Base-by-base conservation (phyloP, 139 green algal species). In the Pseudopediastrum boryanum region DNA sequence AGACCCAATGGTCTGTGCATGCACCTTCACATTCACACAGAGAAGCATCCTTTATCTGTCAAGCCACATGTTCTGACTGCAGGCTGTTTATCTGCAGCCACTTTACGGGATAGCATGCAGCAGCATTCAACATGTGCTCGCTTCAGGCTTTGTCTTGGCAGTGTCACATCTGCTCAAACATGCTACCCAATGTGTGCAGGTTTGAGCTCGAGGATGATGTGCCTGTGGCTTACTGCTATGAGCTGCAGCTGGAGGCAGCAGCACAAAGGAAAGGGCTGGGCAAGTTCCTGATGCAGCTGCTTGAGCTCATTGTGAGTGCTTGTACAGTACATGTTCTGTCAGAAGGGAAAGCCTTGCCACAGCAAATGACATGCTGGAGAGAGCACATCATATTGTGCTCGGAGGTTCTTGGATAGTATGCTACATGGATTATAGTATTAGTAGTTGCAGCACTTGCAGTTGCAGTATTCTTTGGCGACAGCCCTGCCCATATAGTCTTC, bases 191-290 rank as follows among this genome's bases (percentile, higher is more conserved):
- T 33, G 25, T 16, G n/a, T 6, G 3, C 64, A 82, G 76, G 64
- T 82, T 82, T 82, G 76, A 82, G 65, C 25, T 82, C 38, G 76
- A 82, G 51, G 76, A 82, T 12, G 63, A 72, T 21, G 9, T 69
- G n/a, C 44, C 61, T 25, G 64, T 82, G 51, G 36, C 63, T 19
- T 82, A 82, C 76, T 82, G 76, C 76, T 82, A 82, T 46, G 76
- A 82, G 76, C 50, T 82, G 76, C 76, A 82, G 64, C 65, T 82
- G 65, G 51, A 50, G 38, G 33, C 50, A 10, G 8, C 25, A 23
- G 64, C 66, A 29, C 76, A 82, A 12, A 36, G 76, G 8, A 76
- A 76, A 52, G 76, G 76, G 4, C 76, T 82, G 64, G 76, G 76
- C 23, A 69, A 39, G 65, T 51, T 51, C 16, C 76, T 82, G 13